Evolutionary conservation across 2,329 filamentous ascomycete species (phyloP), one percentile per base, ranked within the genome.

Genomic region (Periconia sp.): DNA sequence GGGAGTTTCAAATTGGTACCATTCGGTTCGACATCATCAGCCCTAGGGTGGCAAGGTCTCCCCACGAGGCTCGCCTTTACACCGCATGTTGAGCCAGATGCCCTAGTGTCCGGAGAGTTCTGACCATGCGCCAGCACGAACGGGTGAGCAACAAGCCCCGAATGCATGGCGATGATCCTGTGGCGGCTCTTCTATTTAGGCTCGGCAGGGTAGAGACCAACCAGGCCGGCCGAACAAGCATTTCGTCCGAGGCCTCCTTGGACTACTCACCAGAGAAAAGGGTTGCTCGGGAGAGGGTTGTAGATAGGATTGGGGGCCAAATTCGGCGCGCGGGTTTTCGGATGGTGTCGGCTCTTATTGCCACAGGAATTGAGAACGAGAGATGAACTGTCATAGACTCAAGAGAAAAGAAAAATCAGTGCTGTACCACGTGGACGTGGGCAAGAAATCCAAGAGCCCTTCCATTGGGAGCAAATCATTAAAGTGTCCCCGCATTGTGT

Each of bases 121-220:
- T 30, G n/a, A 25, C 24, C 18, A 30, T 36, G 21, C 29, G 19
- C 23, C 9, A 18, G 18, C 39, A 15, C 35, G 24, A 44, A 12
- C 30, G 25, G 7, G 25, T 36, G 24, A 33, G 35, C 10, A 18
- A 29, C 6, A 18, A 46, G 36, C 37, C 36, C 43, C 36, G 32
- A 31, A 19, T 40, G 43, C 43, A 44, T 32, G 41, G 40, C 17
- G 40, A 40, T 32, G 46, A 46, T 44, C 33, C 36, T 36, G 51
- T 56, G 55, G 52, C 55, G 46, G 43, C 26, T 31, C 40, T 26
- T 23, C 17, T 33, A 36, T 54, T 43, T 48, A 46, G 43, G 40
- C 43, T 36, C 40, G 26, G 18, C 16, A 40, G 19, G 45, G 18
- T 32, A 24, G 18, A 35, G 36, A 47, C 40, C 46, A 49, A 52